Conservation (phyloP, 2,329 filamentous ascomycete species). For the Coniochaeta sp. region DNA sequence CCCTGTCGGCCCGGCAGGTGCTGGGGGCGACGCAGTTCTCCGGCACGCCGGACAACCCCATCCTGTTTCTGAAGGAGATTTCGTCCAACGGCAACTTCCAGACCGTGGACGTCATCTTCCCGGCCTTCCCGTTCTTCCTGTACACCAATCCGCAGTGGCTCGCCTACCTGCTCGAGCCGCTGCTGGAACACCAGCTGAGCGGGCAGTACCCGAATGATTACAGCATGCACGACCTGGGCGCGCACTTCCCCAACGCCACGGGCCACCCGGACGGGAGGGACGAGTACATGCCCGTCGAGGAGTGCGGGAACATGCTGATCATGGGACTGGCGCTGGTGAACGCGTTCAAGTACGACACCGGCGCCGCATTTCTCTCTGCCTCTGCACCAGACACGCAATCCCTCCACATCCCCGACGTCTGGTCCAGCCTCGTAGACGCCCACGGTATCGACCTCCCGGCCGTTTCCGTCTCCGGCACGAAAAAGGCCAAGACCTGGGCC, state of each 20-base stretch:
- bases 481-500: conserved; percentile 24
- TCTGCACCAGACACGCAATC: neutral
- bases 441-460: conserved; percentile 17
- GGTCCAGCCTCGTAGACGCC: conserved; percentile 12
- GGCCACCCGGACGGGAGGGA: conserved; percentile 63
- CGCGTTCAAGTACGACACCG: conserved; percentile 57
- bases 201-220: conserved; percentile 80
- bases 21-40: conserved; percentile 73
- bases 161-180: conserved; percentile 69
- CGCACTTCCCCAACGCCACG: conserved; percentile 69
- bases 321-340: conserved; percentile 75
- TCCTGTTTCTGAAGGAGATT: conserved; percentile 80
- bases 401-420: conserved; percentile 6
- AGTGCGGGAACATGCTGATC: conserved; percentile 70
- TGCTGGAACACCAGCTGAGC: conserved; percentile 75
- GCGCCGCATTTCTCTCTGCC: conserved; percentile 46
- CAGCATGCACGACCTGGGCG: conserved; percentile 69
- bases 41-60: conserved; percentile 61
- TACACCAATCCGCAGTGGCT: conserved; percentile 80
- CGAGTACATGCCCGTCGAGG: conserved; percentile 70
- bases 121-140: conserved; percentile 77
- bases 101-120: conserved; percentile 84
- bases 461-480: conserved; percentile 8
- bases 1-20: conserved; percentile 72
- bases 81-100: conserved; percentile 80